These are phyloP conservation scores for Pythium apleroticum DNA, from an alignment of 352 stramenopile genomes.

Conservation along the genomic window DNA sequence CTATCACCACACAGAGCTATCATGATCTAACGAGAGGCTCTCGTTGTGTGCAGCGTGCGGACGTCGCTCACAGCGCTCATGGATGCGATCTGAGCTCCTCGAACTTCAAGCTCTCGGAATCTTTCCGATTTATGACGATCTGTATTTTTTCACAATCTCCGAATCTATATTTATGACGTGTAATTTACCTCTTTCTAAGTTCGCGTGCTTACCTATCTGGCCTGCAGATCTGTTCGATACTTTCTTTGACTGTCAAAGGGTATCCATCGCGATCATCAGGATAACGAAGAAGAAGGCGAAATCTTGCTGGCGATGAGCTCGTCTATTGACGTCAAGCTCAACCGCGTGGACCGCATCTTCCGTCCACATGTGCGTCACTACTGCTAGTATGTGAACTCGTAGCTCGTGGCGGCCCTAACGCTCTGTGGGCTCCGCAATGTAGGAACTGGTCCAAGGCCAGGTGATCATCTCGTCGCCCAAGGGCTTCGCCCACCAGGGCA, in stretches of 20 bases:
- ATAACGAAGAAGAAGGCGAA: neutral
- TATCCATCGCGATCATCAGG: constrained; percentile 11
- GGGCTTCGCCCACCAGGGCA: constrained; percentile 76
- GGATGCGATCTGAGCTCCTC: constrained; percentile 11
- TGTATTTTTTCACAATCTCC: neutral
- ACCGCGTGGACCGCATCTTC: constrained; percentile 86
- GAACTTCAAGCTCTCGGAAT: neutral
- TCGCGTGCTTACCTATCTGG: constrained; percentile 14
- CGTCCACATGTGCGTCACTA: constrained; percentile 60
- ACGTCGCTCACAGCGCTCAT: constrained; percentile 24
- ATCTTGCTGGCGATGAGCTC: constrained; percentile 52
- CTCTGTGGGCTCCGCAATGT: neutral
- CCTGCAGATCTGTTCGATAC: neutral
- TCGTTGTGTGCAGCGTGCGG: constrained; percentile 14
- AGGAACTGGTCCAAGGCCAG: constrained; percentile 85
- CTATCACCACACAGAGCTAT: neutral
- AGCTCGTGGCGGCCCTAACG: neutral
- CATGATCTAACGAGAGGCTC: neutral
- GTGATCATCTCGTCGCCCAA: constrained; percentile 86
- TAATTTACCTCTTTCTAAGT: constrained; percentile 14
- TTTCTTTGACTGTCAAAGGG: constrained; percentile 1
- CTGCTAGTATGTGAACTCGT: neutral
- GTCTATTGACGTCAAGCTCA: constrained; percentile 82
- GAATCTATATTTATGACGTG: constrained; percentile 21
- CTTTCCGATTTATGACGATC: neutral